Base-by-base conservation (phyloP, 2,329 filamentous ascomycete species). In the Trichoderma afroharzianum region DNA sequence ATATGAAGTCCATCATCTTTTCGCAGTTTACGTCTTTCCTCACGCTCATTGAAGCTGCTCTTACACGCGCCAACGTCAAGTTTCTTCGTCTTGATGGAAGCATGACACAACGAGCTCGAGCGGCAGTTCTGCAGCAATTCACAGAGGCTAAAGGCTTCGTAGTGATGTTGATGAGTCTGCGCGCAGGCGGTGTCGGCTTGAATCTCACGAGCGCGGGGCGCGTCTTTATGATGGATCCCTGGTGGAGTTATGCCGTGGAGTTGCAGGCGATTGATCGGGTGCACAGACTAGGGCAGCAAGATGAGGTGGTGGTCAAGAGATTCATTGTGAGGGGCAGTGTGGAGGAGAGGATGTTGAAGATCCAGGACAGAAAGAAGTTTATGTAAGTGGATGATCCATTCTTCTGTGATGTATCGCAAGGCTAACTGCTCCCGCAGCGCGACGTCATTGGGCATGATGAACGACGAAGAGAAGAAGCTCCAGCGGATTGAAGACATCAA, bases 141-240 rank as follows among this genome's bases (percentile, higher is more conserved):
- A 85, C 85, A 0, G 83, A 88, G 64, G 71, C 70, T 4, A 80
- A 84, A 2, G 89, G 87, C 63, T 93, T 93, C 28, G 88, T 88
- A 3, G 88, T 99, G 1, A 84, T 99, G 4, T 85, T 99, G 2
- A 88, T 99, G 66, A 95, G 92, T 76, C 84, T 99, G 70, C 88
- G 94, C 24, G 96, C 97, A 0, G 96, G 97, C 5, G 97, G 96
- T 28, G 96, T 99, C 0, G 96, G 96, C 0, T 85, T 99, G 57
- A 99, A 99, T 78, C 82, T 99, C 73, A 98, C 95, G 0, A 91
- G 91, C 75, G 96, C 96, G 6, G 93, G 91, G 74, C 86, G 93
- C 68, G 97, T 99, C 6, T 99, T 92, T 83, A 97, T 99, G 93
- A 98, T 99, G 96, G 96, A 99, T 81, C 96, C 96, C 0, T 99